These are phyloP conservation scores for Solanum peruvianum DNA, from an alignment of 257 asterid genomes.

Conservation along the genomic window DNA sequence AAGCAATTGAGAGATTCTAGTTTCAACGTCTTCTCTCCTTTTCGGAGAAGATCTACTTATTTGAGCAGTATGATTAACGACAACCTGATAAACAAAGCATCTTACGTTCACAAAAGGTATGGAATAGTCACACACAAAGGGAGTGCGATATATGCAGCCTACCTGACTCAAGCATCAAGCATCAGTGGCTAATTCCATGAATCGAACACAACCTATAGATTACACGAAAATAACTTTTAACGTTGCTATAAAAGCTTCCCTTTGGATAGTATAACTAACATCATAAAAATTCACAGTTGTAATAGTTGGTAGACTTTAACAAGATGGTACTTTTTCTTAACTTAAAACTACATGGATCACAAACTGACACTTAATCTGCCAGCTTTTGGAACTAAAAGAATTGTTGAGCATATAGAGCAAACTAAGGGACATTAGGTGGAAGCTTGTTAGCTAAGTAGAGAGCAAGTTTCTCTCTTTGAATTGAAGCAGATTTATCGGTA, in stretches of 20 bases:
- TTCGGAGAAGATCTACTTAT: background rate
- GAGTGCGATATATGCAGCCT: background rate
- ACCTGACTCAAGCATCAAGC: background rate
- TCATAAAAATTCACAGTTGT: background rate
- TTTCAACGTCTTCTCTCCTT: background rate
- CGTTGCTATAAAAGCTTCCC: background rate
- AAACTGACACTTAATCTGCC: background rate
- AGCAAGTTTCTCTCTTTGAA: constrained; percentile 17
- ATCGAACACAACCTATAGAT: background rate
- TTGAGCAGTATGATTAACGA: background rate
- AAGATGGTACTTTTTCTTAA: background rate
- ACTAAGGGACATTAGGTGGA: background rate
- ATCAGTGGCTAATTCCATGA: background rate
- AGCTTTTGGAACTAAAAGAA: background rate
- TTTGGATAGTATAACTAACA: background rate
- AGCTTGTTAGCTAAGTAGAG: constrained; percentile 7
- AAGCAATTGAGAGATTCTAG: background rate
- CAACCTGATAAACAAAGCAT: background rate
- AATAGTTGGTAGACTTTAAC: background rate
- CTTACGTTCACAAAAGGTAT: background rate
- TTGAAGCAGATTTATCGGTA: background rate
- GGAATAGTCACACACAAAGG: background rate
- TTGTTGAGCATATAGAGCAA: background rate
- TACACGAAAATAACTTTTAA: background rate
- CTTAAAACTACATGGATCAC: background rate